These are phyloP conservation scores for Saksenaea oblongispora DNA, from an alignment of 371 early-diverging fungal genomes.

Conservation along the genomic window DNA sequence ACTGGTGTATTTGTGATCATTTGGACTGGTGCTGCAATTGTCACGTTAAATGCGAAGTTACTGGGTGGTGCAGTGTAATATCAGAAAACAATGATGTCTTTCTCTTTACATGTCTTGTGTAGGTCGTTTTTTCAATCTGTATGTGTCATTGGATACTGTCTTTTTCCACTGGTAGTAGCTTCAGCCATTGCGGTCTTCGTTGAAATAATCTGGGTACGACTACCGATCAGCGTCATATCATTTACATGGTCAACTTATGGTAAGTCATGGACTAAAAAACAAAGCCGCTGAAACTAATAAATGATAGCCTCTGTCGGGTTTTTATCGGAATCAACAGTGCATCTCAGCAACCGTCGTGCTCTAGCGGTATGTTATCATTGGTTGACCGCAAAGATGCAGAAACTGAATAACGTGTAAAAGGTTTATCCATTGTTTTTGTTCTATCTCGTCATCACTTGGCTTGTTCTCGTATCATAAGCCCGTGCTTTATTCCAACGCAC, in stretches of 20 bases:
- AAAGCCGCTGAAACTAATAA: neutral
- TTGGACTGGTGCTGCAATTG: constrained; percentile 92
- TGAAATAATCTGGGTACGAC: constrained; percentile 63
- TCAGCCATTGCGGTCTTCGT: constrained; percentile 73
- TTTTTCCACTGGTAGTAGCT: constrained; percentile 88
- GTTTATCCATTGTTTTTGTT: constrained; percentile 90
- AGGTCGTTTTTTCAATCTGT: constrained; percentile 95
- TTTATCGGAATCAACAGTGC: constrained; percentile 69
- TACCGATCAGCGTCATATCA: constrained; percentile 68
- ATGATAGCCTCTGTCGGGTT: constrained; percentile 86
- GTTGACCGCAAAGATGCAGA: neutral
- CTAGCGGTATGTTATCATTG: constrained; percentile 65
- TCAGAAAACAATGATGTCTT: neutral
- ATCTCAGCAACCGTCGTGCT: constrained; percentile 78
- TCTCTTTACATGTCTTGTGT: neutral
- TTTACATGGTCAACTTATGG: constrained; percentile 88
- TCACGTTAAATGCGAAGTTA: constrained; percentile 91
- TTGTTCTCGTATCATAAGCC: constrained; percentile 71
- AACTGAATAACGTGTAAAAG: constrained; percentile 7
- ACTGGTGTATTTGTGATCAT: constrained; percentile 91
- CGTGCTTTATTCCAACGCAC: neutral
- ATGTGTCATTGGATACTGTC: constrained; percentile 94
- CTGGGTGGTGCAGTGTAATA: constrained; percentile 89
- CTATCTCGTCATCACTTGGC: constrained; percentile 91
- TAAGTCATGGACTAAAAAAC: constrained; percentile 18